Base-by-base conservation (phyloP, 164 flowering plant genomes). In the Sextonia rubra region DNA sequence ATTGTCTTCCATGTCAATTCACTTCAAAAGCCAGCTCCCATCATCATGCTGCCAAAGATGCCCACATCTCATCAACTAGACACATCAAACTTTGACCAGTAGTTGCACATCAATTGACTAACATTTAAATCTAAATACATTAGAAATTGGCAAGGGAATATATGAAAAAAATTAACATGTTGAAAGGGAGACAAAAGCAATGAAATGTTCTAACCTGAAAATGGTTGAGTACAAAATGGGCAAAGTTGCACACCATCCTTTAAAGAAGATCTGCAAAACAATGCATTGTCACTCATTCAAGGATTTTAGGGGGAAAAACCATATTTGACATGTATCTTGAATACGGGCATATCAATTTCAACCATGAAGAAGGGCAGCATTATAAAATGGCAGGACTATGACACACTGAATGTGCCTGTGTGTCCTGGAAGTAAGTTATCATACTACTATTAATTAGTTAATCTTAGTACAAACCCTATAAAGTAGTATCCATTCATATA, bases 141-240 rank as follows among this genome's bases (percentile, higher is more conserved):
- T 17, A n/a, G 60, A n/a, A 17, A 56, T 56, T 11, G 8, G 29
- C 29, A 71, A 47, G 56, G 23, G 48, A 47, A 60, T n/a, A 68
- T 6, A 68, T 2, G 60, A 48, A 17, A 23, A 49, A 47, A n/a
- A n/a, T n/a, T n/a, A n/a, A 47, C 11, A 48, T 37, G 44, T 37
- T 37, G 44, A 37, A 37, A 37, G 8, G 44, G 44, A 37, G 44
- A 37, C 9, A 32, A 8, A 37, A 37, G 44, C 44, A 32, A 8
- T 5, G 8, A 44, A 61, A 30, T 69, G 30, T 7, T 72, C 18
- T 79, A 74, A 91, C 97, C 97, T 75, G 96, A 88, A 79, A 94
- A 94, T 68, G 98, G 97, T 76, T 94, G 97, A 70, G 78, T 81
- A 76, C 98, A 94, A 77, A 68, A 91, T 32, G 98, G 98, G 79